phyloP scores from a whole-genome alignment of 352 stramenopile species.

The Globisporangium perplexum region DNA sequence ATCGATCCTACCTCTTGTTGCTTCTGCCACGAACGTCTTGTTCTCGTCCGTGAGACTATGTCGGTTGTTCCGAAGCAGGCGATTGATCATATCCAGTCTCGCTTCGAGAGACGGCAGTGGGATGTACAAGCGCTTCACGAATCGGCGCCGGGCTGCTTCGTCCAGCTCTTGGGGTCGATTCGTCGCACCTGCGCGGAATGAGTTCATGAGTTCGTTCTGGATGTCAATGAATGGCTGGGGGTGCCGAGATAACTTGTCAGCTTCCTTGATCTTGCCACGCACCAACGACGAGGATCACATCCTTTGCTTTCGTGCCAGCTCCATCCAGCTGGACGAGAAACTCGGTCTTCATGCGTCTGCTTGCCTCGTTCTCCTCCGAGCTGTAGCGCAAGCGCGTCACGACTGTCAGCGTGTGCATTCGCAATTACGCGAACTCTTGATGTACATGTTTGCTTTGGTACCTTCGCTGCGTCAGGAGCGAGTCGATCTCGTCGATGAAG shows the following conservation, averaged over 20 bases:
- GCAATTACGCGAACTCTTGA: no score
- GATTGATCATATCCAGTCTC: constrained; percentile 84
- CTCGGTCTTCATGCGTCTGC: constrained; percentile 97
- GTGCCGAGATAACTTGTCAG: not conserved
- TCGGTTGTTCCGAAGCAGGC: constrained; percentile 91
- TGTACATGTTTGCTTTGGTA: no score
- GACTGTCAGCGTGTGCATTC: not conserved
- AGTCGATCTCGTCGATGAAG: constrained; percentile 99
- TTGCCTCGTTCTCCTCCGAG: constrained; percentile 97
- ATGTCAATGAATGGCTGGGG: not conserved
- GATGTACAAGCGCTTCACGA: constrained; percentile 98
- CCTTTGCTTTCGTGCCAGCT: constrained; percentile 87
- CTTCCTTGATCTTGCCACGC: constrained; percentile 2
- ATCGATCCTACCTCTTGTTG: constrained; percentile 56
- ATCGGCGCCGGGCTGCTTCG: constrained; percentile 94
- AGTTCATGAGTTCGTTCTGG: not conserved
- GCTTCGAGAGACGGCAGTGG: constrained; percentile 89
- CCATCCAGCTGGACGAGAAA: constrained; percentile 98
- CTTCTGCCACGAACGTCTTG: constrained; percentile 83
- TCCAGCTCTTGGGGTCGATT: constrained; percentile 98
- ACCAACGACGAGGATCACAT: constrained; percentile 89
- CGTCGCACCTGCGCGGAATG: constrained; percentile 79
- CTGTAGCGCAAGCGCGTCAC: constrained; percentile 17
- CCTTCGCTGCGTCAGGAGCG: constrained; percentile 94
- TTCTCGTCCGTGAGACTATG: constrained; percentile 87